Conservation (phyloP, 148 eudicot genomes). For the Fagopyrum esculentum region DNA sequence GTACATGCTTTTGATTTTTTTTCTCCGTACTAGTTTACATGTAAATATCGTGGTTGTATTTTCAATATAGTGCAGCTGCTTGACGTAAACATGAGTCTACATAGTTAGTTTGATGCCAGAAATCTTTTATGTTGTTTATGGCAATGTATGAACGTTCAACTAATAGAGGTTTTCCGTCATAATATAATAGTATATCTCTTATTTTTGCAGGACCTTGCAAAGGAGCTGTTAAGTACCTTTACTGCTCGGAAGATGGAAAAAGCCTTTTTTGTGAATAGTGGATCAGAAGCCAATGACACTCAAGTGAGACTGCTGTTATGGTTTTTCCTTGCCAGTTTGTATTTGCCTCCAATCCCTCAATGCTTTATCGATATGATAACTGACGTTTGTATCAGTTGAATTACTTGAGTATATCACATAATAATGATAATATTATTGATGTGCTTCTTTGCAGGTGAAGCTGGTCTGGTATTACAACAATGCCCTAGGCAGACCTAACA, state of each 20-base stretch:
- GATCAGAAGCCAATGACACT: slow-evolving; percentile 96
- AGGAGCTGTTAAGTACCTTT: slow-evolving; percentile 64
- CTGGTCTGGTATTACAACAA: slow-evolving; percentile 98
- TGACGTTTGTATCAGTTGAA: not conserved
- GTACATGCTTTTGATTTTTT: slow-evolving; percentile 27
- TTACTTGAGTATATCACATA: not conserved
- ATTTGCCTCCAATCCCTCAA: not conserved
- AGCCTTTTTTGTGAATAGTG: slow-evolving; percentile 91
- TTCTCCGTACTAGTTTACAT: not conserved
- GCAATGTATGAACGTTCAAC: not conserved
- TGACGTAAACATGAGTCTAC: slow-evolving; percentile 2
- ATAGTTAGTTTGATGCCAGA: not conserved
- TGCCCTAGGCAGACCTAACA: slow-evolving; percentile 92
- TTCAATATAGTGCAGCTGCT: not conserved
- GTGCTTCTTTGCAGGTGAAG: slow-evolving; percentile 62
- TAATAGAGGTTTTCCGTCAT: not conserved
- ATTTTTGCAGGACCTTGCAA: slow-evolving; percentile 76
- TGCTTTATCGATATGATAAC: not conserved
- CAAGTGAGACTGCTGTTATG: slow-evolving; percentile 40
- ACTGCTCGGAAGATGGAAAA: slow-evolving; percentile 78
- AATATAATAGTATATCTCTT: slow-evolving; percentile 6
- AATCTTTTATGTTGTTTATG: not conserved
- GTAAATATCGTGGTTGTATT: not conserved
- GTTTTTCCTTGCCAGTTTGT: not conserved
- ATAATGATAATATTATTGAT: not conserved